Base-by-base conservation (phyloP, 768 basidiomycete genomes). In the Boletus edulis region DNA sequence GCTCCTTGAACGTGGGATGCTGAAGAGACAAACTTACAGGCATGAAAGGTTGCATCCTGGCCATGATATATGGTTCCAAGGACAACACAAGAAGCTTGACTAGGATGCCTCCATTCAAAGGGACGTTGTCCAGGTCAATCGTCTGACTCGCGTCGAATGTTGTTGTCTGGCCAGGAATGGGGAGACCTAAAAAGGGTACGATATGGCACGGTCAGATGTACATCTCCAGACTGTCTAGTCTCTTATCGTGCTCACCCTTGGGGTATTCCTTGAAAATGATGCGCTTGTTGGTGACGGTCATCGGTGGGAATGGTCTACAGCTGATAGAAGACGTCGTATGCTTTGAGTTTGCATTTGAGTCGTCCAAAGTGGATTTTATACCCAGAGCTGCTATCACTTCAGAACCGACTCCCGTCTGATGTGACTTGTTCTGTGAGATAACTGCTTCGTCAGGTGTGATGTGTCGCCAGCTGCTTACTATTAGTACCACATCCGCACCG, bases 51-150 rank as follows among this genome's bases (percentile, higher is more conserved):
- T 10, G 63, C 80, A 83, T 79, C 34, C 64, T 62, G 11, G 70
- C 70, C 15, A 75, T 57, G 55, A 78, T 27, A 57, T 76, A 78
- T 0, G 79, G 79, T 48, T 81, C 81, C 39, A 81, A 62, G 15
- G 75, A 76, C 15, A 82, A 58, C 6, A 71, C 73, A 15, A 85
- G 72, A 0, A 74, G 75, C 65, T 84, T 85, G 59, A 82, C 43
- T 9, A 85, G 62, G 51, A 81, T 61, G 0, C 79, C 78, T 0
- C 79, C 78, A 18, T 80, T 65, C 40, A 82, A 63, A 2, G 75
- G 64, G 1, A 74, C 75, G 29, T 62, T 75, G 17, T 81, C 78
- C 18, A 77, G 60, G 58, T 85, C 83, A 60, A 85, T 83, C 1
- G 69, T 76, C 51, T 75, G 62, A 0, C 68, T 75, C 5, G 54